Evolutionary conservation across 176 grass and related monocot genomes (phyloP).

Genomic region (Zizania latifolia): DNA sequence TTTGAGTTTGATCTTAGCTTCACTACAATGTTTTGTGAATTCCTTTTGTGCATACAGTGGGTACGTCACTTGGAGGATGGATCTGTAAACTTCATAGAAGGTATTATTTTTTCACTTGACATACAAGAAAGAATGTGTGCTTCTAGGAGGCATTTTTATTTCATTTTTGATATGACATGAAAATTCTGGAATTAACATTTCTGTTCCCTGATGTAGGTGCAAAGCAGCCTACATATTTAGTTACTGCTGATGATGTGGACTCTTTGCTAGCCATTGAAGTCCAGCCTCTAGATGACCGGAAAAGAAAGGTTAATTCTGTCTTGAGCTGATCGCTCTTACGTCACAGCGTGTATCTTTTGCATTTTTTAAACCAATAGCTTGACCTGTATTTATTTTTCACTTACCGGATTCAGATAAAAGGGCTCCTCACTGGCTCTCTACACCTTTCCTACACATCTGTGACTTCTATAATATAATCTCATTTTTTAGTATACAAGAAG

Average conservation of each 20-base stretch:
- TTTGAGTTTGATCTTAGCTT: constrained; percentile 6
- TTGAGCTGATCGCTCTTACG: constrained; percentile 8
- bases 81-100: constrained; percentile 87
- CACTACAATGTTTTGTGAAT: constrained; percentile 33
- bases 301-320: constrained; percentile 61
- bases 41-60: constrained; percentile 54
- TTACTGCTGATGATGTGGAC: constrained; percentile 96
- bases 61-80: constrained; percentile 89
- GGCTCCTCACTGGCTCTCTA: neutral
- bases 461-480: neutral
- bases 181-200: neutral
- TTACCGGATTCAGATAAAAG: neutral
- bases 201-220: constrained; percentile 51
- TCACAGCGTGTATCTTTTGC: neutral
- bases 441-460: neutral
- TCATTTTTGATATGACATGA: constrained; percentile 7
- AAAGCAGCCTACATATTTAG: constrained; percentile 81
- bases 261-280: constrained; percentile 79
- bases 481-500: constrained; percentile 2
- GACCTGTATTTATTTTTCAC: neutral
- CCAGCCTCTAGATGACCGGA: constrained; percentile 86
- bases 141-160: constrained; percentile 21
- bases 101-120: constrained; percentile 35
- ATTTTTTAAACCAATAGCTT: constrained; percentile 2
- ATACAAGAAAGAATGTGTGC: neutral